Evolutionary conservation across 2,329 filamentous ascomycete genomes (phyloP).

Genomic region (Penicillium sp.): DNA sequence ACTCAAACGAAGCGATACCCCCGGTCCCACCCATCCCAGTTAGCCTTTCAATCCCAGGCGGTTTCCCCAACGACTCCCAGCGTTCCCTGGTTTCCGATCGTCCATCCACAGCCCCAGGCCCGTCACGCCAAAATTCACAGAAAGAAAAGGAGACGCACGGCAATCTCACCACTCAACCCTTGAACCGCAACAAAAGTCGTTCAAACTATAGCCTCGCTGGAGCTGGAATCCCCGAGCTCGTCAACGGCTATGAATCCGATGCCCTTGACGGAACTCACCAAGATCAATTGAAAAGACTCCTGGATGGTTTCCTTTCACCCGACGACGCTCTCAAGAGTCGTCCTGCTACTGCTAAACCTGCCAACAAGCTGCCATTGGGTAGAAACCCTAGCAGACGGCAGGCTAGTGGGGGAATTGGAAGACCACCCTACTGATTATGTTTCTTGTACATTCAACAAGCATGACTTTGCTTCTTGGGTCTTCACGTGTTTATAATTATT

Average conservation of each 20-base stretch:
- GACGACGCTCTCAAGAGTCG: slow-evolving; percentile 22
- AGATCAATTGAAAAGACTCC: slow-evolving; percentile 39
- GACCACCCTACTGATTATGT: slow-evolving; percentile 34
- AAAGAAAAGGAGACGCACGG: slow-evolving; percentile 23
- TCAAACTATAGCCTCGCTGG: slow-evolving; percentile 33
- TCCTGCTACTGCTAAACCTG: slow-evolving; percentile 11
- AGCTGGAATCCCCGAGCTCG: slow-evolving; percentile 18
- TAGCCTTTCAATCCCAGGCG: slow-evolving; percentile 43
- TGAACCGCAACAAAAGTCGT: slow-evolving; percentile 38
- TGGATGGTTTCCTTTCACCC: slow-evolving; percentile 39
- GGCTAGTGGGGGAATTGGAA: slow-evolving; percentile 32
- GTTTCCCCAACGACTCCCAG: slow-evolving; percentile 43
- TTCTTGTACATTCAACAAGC: slow-evolving; percentile 15
- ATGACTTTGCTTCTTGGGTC: slow-evolving; percentile 5
- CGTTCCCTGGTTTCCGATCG: slow-evolving; percentile 34
- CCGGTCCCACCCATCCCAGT: slow-evolving; percentile 50
- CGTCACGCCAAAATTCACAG: slow-evolving; percentile 22
- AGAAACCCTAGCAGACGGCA: slow-evolving; percentile 23
- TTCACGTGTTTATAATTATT: slow-evolving; percentile 21
- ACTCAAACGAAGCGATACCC: slow-evolving; percentile 39
- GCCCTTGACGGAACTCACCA: slow-evolving; percentile 24
- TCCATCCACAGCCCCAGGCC: slow-evolving; percentile 35
- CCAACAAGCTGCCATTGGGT: slow-evolving; percentile 10
- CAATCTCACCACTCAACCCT: slow-evolving; percentile 26
- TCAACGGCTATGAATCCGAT: slow-evolving; percentile 12